Conservation (phyloP, 2,329 filamentous ascomycete genomes). For the Pestalotiopsis sp. region DNA sequence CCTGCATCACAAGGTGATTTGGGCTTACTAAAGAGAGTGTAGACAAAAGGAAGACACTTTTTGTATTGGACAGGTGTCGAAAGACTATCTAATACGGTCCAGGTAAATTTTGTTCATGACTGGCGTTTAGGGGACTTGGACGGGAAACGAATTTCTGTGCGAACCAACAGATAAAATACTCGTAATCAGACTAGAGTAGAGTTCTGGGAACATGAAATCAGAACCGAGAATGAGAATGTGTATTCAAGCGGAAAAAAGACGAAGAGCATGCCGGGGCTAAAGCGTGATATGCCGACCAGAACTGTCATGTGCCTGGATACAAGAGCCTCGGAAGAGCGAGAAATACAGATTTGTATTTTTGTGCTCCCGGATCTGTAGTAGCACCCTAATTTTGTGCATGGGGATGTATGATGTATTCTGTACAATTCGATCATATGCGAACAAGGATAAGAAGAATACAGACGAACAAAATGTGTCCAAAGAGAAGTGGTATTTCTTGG, state of each 20-base stretch:
- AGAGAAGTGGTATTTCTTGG: too few relatives aligned
- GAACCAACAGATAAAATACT: neutral
- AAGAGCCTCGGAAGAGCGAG: neutral
- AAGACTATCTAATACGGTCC: neutral
- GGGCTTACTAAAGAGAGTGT: conserved; percentile 52
- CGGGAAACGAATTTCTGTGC: neutral
- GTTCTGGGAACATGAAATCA: neutral
- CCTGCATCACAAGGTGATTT: conserved; percentile 79
- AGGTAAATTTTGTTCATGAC: neutral
- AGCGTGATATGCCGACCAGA: too few relatives aligned
- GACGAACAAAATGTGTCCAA: too few relatives aligned
- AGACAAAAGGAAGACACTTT: conserved; percentile 2
- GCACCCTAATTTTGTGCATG: too few relatives aligned
- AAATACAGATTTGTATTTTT: too few relatives aligned
- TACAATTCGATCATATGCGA: too few relatives aligned
- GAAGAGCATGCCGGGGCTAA: too few relatives aligned
- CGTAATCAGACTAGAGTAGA: neutral
- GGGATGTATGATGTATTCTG: too few relatives aligned
- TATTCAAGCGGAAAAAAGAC: neutral
- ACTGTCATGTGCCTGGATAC: neutral
- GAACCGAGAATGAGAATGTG: neutral
- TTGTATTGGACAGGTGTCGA: neutral
- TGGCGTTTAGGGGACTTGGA: neutral
- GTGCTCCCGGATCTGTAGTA: too few relatives aligned
- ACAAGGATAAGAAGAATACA: too few relatives aligned